Conservation (phyloP, 2,329 filamentous ascomycete genomes). For the Keithomyces neogunnii region DNA sequence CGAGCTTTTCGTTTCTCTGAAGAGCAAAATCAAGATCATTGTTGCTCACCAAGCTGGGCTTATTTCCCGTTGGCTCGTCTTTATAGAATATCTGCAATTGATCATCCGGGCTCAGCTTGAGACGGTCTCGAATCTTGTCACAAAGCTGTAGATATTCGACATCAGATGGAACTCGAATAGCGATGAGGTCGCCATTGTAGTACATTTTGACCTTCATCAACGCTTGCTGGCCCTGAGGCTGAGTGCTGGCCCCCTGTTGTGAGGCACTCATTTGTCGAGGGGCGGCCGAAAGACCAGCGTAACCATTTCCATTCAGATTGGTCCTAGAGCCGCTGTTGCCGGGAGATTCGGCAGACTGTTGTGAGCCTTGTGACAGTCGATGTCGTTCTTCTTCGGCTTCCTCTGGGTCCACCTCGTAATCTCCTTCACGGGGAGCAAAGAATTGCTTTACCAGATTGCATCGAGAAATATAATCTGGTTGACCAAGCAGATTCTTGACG, state of each 20-base stretch:
- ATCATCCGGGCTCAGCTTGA: conserved; percentile 63
- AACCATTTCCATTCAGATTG: conserved; percentile 50
- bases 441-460: conserved; percentile 82
- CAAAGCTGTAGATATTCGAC: conserved; percentile 71
- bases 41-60: conserved; percentile 67
- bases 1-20: conserved; percentile 77
- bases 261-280: conserved; percentile 36
- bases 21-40: conserved; percentile 74
- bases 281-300: conserved; percentile 44
- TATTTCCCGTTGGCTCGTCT: conserved; percentile 71
- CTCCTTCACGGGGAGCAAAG: conserved; percentile 81
- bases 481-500: conserved; percentile 79
- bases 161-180: conserved; percentile 78
- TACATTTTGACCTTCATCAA: conserved; percentile 92
- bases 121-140: conserved; percentile 75
- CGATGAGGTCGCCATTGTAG: conserved; percentile 85
- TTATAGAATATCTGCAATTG: conserved; percentile 75
- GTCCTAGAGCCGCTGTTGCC: conserved; percentile 52
- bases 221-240: conserved; percentile 21
- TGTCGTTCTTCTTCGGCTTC: conserved; percentile 64
- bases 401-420: conserved; percentile 82
- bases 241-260: conserved; percentile 19
- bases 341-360: conserved; percentile 57
- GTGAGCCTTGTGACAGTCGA: conserved; percentile 62
- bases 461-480: conserved; percentile 76